Percentiles rank a stretch among this genome's conserved stretches.
These are phyloP conservation scores for Boletellus emodensis DNA, from an alignment of 768 basidiomycete species.

Conservation along the genomic window DNA sequence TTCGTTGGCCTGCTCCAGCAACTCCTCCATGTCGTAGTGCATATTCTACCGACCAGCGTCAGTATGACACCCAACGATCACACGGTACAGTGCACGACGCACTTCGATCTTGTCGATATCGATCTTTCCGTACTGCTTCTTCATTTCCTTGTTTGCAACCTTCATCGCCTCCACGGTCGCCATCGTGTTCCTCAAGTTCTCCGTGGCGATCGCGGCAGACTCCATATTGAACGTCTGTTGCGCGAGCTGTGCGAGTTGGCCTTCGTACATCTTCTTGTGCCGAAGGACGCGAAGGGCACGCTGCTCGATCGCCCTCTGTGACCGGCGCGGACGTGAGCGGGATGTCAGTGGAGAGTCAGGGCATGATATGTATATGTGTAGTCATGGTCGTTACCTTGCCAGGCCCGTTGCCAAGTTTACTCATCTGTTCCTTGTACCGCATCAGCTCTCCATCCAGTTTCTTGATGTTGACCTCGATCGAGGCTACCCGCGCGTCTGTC, in stretches of 20 bases:
- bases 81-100: conserved; percentile 14
- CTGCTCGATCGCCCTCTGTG: conserved; percentile 84
- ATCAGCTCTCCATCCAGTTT: conserved; percentile 92
- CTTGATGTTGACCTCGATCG: conserved; percentile 94
- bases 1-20: conserved; percentile 96
- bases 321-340: neutral
- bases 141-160: conserved; percentile 91
- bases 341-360: too few species aligned
- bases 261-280: conserved; percentile 96
- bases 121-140: conserved; percentile 95
- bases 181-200: conserved; percentile 98
- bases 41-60: conserved; percentile 58
- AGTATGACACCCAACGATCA: neutral
- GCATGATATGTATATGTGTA: neutral
- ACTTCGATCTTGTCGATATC: conserved; percentile 99
- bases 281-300: conserved; percentile 90
- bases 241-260: conserved; percentile 81
- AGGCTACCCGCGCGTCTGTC: conserved; percentile 84
- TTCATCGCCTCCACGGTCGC: conserved; percentile 97
- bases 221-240: conserved; percentile 99
- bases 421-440: conserved; percentile 95
- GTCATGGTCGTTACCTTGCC: conserved; percentile 67
- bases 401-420: conserved; percentile 87
- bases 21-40: conserved; percentile 97
- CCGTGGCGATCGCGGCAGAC: conserved; percentile 91